Evolutionary conservation across 73 alveolate species (phyloP).

Genomic region (Uronychia binucleata): DNA sequence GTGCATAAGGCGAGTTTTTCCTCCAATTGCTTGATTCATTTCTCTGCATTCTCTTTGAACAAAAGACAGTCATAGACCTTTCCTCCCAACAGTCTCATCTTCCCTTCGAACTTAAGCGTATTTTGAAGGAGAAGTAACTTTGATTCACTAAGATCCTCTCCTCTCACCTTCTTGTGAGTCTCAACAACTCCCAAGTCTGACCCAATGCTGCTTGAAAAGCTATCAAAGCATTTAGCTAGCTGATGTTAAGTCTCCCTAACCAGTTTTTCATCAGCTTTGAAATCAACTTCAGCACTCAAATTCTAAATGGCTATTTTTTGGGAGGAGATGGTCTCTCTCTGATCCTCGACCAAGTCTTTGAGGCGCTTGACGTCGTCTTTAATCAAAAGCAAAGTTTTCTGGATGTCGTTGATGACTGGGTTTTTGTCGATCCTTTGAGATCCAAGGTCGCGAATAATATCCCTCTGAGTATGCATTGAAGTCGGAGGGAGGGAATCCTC

Average conservation of each 20-base stretch:
- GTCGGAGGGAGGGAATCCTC: too few relatives aligned
- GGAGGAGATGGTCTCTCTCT: background rate
- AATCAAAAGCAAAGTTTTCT: background rate
- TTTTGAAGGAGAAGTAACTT: background rate
- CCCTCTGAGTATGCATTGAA: too few relatives aligned
- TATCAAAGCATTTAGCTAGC: conserved; percentile 11
- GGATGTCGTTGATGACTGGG: background rate
- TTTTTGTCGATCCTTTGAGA: background rate
- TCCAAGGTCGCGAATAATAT: background rate
- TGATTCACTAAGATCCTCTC: background rate
- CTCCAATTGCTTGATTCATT: background rate
- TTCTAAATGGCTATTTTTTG: background rate
- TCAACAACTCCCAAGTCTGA: conserved; percentile 50
- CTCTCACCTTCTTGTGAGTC: background rate
- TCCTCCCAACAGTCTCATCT: conserved; percentile 25
- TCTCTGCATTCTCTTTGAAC: background rate
- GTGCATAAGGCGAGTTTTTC: background rate
- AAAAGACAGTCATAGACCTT: background rate
- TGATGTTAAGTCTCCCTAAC: background rate
- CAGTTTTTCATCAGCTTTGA: background rate
- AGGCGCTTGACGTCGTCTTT: background rate
- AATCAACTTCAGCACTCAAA: background rate
- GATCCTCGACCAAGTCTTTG: background rate
- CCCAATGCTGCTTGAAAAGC: conserved; percentile 20
- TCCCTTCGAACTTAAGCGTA: conserved; percentile 23